A percentile compares a stretch with the other conserved stretches of the same genome.
These are phyloP conservation scores for Leccinum sublutescens DNA, from an alignment of 768 basidiomycete species.

Conservation along the genomic window DNA sequence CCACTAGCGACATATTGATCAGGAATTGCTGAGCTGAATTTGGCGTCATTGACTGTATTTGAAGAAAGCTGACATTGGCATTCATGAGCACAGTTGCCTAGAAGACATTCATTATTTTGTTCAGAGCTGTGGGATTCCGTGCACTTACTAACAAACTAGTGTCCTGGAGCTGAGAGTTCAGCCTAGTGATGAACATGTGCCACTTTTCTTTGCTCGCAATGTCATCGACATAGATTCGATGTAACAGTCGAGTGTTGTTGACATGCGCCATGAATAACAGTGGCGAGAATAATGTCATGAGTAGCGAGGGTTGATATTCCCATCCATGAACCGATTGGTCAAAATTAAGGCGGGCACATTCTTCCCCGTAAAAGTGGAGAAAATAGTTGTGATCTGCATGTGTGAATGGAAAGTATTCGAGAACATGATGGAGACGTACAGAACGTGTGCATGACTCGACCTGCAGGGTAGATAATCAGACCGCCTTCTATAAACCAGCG, in stretches of 20 bases:
- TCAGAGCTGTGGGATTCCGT: neutral
- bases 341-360: constrained; percentile 40
- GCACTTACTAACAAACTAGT: constrained; percentile 50
- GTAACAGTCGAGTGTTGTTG: constrained; percentile 42
- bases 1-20: constrained; percentile 43
- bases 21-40: constrained; percentile 35
- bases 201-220: constrained; percentile 42
- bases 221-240: constrained; percentile 50
- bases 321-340: constrained; percentile 32
- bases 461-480: constrained; percentile 8
- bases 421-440: constrained; percentile 16
- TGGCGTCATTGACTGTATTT: constrained; percentile 38
- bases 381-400: constrained; percentile 34
- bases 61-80: constrained; percentile 58
- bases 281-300: constrained; percentile 39
- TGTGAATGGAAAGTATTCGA: neutral
- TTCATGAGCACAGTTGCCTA: constrained; percentile 60
- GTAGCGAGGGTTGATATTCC: constrained; percentile 30
- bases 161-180: constrained; percentile 50
- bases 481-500: neutral
- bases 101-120: neutral
- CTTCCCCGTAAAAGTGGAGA: constrained; percentile 43
- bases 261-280: constrained; percentile 52
- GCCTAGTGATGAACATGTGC: constrained; percentile 41
- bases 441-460: constrained; percentile 31